Base-by-base conservation (phyloP, 2,329 filamentous ascomycete species). In the Clarireedia homoeocarpa region DNA sequence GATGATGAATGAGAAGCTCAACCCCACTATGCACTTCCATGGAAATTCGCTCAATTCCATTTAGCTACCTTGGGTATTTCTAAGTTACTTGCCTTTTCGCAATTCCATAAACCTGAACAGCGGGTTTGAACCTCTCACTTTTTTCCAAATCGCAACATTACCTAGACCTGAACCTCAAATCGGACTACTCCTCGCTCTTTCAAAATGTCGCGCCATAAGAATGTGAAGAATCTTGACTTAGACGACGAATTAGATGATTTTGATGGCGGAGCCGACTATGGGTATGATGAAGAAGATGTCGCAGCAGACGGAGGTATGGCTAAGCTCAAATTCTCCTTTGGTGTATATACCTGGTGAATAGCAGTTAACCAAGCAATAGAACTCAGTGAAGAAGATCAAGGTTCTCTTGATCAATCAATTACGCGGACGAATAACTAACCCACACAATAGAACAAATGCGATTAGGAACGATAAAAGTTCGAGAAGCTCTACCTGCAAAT, bases 401-500 rank as follows among this genome's bases (percentile, higher is more conserved):
- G 67, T 68, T 51, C 14, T 17, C 27, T 42, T 42, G 26, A n/a
- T 30, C 51, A 48, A 50, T 38, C 52, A 40, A 48, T 2, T 9
- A 47, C 7, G 36, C 24, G 47, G 46, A 58, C 42, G 36, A 24
- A 27, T 26, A 15, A 58, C 49, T 52, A 27, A 55, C 39, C 48
- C 26, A 26, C 12, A 40, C n/a, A 12, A 69, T 71, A 67, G 76
- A 78, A 61, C 74, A 80, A 59, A 80, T 95, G 79, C 77, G 79
- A 40, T 71, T 80, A 40, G 86, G 84, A 51, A 89, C 85, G 0
- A 75, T 78, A 40, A 77, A 85, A 61, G 86, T 95, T 38, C 79
- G 82, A 57, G 76, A 77, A 59, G 78, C 79, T 7, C 75, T 96
- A n/a, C 86, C 83, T 6, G 71, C 74, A 9, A 76, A 80, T 77